Base-by-base conservation (phyloP, 2,329 filamentous ascomycete species). In the Teratosphaeriaceae sp. region DNA sequence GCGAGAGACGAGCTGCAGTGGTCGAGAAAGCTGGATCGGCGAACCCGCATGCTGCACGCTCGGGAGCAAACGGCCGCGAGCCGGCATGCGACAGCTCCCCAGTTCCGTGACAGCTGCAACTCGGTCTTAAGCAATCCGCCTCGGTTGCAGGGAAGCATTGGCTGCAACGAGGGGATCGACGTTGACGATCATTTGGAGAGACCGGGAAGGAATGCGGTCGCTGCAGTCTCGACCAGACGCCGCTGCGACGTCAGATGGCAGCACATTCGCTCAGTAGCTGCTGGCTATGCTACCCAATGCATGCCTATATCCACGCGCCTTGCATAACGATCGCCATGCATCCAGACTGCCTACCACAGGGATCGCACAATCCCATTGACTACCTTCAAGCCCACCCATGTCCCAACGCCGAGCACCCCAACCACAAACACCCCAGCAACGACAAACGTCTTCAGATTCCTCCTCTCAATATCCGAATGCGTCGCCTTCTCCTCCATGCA, bases 1-100 rank as follows among this genome's bases (percentile, higher is more conserved):
- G n/a, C n/a, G n/a, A n/a, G 8, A 27, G 24, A 8, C 24, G 24
- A 27, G 24, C 24, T 27, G 24, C 24, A 27, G 47, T 76, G 76
- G 51, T 80, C 80, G 58, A 79, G n/a, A n/a, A n/a, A n/a, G n/a
- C n/a, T n/a, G n/a, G n/a, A n/a, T 27, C 24, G 8, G 24, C 24
- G 24, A 27, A 27, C 24, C 24, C 24, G n/a, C n/a, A n/a, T n/a
- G n/a, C n/a, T n/a, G n/a, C n/a, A n/a, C n/a, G n/a, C n/a, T n/a
- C n/a, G n/a, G n/a, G n/a, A n/a, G n/a, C n/a, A n/a, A n/a, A n/a
- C n/a, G n/a, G n/a, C n/a, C n/a, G n/a, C n/a, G n/a, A n/a, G n/a
- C n/a, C n/a, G n/a, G n/a, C n/a, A n/a, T n/a, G n/a, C n/a, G n/a
- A n/a, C n/a, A n/a, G n/a, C n/a, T n/a, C n/a, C n/a, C n/a, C n/a